Evolutionary conservation across 2,329 filamentous ascomycete species (phyloP), one percentile per base, ranked within the genome.

Genomic region (Davidsoniella eucalypti): DNA sequence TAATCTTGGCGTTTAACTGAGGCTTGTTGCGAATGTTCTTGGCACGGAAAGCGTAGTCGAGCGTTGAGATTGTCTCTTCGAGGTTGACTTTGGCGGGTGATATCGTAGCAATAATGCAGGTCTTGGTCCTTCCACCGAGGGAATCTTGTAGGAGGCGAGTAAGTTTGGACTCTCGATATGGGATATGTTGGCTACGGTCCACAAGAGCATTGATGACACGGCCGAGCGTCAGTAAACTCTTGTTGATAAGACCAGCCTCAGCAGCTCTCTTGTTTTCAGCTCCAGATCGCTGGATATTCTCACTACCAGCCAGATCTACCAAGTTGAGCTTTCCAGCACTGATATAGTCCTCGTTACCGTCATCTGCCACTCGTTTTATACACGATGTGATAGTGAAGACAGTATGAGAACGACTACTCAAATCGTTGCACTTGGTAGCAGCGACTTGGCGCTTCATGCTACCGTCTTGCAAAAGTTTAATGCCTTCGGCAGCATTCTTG

Each of bases 11-110:
- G 64, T 96, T 98, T 58, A 94, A 74, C 61, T 98, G 92, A 0
- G 92, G 93, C 65, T 95, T 95, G 65, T 98, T 98, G 46, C 86
- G 84, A 59, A 98, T 98, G 58, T 98, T 96, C 70, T 98, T 98
- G 14, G 92, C 92, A 44, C 92, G 78, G 67, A 96, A 96, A 9
- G 92, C 93, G 61, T 98, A 98, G 63, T 98, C 92, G 1, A 98
- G 73, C 0, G 93, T 98, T 0, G 92, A 96, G 54, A 98, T 96
- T 0, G 93, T 98, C 65, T 98, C 92, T 61, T 98, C 92, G 1
- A 98, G 71, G 58, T 96, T 98, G 65, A 82, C 88, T 64, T 92
- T 93, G 6, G 88, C 87, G 1, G 92, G 88, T 2, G 92, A 96
- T 39, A 98, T 76, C 0, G 92, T 98, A 5, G 92, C 92, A 60